Evolutionary conservation across 2,329 filamentous ascomycete species (phyloP), one percentile per base, ranked within the genome.

Genomic region (Ophiostoma perfectum): DNA sequence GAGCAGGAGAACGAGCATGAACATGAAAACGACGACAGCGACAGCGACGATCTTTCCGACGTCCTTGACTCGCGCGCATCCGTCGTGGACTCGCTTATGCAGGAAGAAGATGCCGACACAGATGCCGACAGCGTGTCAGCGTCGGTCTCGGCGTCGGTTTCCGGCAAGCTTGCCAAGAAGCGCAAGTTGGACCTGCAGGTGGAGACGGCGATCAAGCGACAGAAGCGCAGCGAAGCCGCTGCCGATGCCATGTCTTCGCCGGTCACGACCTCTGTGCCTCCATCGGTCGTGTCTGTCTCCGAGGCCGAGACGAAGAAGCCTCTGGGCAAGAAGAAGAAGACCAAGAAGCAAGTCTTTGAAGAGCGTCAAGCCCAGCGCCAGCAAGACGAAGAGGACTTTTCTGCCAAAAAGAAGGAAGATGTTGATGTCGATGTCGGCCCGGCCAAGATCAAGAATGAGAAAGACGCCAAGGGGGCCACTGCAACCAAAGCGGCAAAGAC

Each of bases 1-100:
- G 92, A 97, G 76, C 96, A 92, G 0, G 93, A 97, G 72, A 93
- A 96, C 72, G 93, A 97, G 85, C 64, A 18, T 66, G 16, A 64
- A 36, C 7, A 64, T 36, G 64, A 65, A 12, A 55, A 66, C 14
- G 49, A 66, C 41, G 42, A 64, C 63, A 47, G 42, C 42, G 63
- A 64, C 63, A 36, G 18, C n/a, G 65, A 92, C 58, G 90, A 90
- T 16, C 92, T 97, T 76, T 96, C 92, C 0, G 93, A 96, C 75
- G 93, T 95, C 72, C 88, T 88, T 45, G 93, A 95, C 70, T 96
- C 91, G 49, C 67, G 69, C 3, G 47, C 65, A 4, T 68, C 63
- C 0, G 68, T 68, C 1, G 62, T 27, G 8, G 70, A 69, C 44
- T 58, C 16, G 44, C 44, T 4, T 68, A 70, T 16, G 45, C 78